phyloP scores from a whole-genome alignment of 192 early-diverging fungal genomes.

The Coemansia reversa region DNA sequence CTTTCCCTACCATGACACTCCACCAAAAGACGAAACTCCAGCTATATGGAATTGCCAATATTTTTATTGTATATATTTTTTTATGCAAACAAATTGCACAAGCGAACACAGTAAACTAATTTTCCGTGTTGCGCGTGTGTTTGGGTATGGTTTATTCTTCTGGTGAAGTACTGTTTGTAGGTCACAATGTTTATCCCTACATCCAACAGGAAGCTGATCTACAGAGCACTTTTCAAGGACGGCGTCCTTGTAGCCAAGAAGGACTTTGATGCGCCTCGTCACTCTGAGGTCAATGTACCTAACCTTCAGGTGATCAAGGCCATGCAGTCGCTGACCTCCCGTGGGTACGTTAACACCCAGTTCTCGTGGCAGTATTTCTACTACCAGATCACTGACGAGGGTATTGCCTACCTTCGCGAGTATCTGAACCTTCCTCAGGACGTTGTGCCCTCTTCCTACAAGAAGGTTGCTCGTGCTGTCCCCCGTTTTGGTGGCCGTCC shows the following conservation, averaged over 20 bases:
- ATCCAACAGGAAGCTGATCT: constrained; percentile 95
- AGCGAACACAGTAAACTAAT: constrained; percentile 1
- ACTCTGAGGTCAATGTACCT: constrained; percentile 94
- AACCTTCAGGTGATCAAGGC: constrained; percentile 99
- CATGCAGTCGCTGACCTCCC: constrained; percentile 93
- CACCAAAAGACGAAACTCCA: too few species aligned
- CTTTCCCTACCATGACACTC: too few species aligned
- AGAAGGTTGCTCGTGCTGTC: constrained; percentile 84
- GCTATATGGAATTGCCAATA: not conserved
- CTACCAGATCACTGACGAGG: constrained; percentile 98
- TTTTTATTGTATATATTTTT: not conserved
- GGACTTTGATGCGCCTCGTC: constrained; percentile 95
- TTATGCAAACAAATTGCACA: not conserved
- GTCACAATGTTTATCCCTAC: constrained; percentile 94
- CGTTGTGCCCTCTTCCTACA: constrained; percentile 96
- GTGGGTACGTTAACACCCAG: constrained; percentile 89
- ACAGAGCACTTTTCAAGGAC: constrained; percentile 94
- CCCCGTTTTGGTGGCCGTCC: constrained; percentile 65
- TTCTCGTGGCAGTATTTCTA: constrained; percentile 99
- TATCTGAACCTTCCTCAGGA: constrained; percentile 96
- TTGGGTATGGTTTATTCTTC: not conserved
- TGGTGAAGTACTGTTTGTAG: constrained; percentile 17
- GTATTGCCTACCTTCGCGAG: constrained; percentile 96
- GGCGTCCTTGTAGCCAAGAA: constrained; percentile 99
- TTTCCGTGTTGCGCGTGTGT: not conserved